Evolutionary conservation across 2,329 filamentous ascomycete genomes (phyloP).

Genomic region (Zalaria sp.): DNA sequence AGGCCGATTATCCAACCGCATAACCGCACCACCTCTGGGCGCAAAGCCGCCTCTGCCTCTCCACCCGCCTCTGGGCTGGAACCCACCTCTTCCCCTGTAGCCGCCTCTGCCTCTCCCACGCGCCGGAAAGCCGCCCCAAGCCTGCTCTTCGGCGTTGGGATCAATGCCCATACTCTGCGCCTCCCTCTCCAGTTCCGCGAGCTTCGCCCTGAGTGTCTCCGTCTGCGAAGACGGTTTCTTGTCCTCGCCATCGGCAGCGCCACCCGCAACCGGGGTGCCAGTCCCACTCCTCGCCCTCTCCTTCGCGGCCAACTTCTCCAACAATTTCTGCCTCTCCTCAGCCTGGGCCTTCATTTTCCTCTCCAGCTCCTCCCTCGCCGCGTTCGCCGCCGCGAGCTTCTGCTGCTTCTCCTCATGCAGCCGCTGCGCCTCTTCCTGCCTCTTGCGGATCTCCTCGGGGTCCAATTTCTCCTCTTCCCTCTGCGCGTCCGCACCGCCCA

Average conservation of each 20-base stretch:
- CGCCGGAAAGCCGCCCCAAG: slow-evolving; percentile 19
- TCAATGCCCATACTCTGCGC: slow-evolving; percentile 57
- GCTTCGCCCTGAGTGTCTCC: slow-evolving; percentile 52
- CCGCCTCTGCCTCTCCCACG: slow-evolving; percentile 26
- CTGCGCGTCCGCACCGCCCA: slow-evolving; percentile 8
- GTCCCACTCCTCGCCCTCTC: slow-evolving; percentile 13
- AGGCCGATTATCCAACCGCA: slow-evolving; percentile 62
- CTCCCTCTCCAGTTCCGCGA: slow-evolving; percentile 61
- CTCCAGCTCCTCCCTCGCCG: slow-evolving; percentile 49
- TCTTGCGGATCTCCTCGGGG: slow-evolving; percentile 51
- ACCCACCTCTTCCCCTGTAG: slow-evolving; percentile 27
- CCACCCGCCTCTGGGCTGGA: slow-evolving; percentile 24
- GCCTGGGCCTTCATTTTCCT: slow-evolving; percentile 48
- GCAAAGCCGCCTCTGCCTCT: slow-evolving; percentile 29
- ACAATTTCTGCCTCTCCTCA: slow-evolving; percentile 48
- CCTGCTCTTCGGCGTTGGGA: slow-evolving; percentile 29
- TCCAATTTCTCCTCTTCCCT: slow-evolving; percentile 45
- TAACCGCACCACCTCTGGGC: slow-evolving; percentile 35
- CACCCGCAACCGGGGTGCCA: slow-evolving; percentile 10
- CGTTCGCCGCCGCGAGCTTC: slow-evolving; percentile 49
- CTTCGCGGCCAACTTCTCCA: slow-evolving; percentile 40
- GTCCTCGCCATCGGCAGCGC: slow-evolving; percentile 8
- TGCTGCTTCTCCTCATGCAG: slow-evolving; percentile 50
- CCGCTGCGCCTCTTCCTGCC: slow-evolving; percentile 60
- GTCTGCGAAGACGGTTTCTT: slow-evolving; percentile 35